Percentiles rank a stretch among this genome's conserved stretches.
These are phyloP conservation scores for Monsonia emarginata DNA, from an alignment of 441 rosid species.

Conservation along the genomic window DNA sequence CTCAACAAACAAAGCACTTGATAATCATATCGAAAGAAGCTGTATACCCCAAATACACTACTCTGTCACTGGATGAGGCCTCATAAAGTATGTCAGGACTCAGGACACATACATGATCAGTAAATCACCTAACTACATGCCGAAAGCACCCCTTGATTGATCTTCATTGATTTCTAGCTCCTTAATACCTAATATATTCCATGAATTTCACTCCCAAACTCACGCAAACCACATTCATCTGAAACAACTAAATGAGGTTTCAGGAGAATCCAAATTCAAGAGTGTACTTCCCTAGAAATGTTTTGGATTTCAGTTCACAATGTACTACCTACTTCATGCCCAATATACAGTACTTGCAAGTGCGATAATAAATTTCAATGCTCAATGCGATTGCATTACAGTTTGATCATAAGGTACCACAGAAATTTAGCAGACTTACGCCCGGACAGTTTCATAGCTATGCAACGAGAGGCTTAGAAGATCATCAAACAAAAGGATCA, in stretches of 20 bases:
- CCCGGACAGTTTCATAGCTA: slow-evolving; percentile 92
- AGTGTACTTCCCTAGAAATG: neutral
- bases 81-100: neutral
- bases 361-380: slow-evolving; percentile 1
- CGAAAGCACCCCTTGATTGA: neutral
- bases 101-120: neutral
- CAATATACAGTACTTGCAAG: neutral
- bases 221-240: neutral
- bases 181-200: neutral
- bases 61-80: neutral
- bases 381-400: neutral
- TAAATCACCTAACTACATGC: neutral
- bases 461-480: slow-evolving; percentile 77
- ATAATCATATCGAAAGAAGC: neutral
- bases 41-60: neutral
- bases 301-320: neutral
- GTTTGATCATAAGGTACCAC: slow-evolving; percentile 16
- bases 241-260: neutral
- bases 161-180: neutral
- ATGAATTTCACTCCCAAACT: slow-evolving; percentile 1
- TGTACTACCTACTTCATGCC: neutral
- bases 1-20: neutral
- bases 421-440: slow-evolving; percentile 43
- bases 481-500: slow-evolving; percentile 70
- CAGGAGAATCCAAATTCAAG: neutral